Evolutionary conservation across 495 filamentous ascomycete genomes (phyloP).

Genomic region (Annulohypoxylon maeteangense): DNA sequence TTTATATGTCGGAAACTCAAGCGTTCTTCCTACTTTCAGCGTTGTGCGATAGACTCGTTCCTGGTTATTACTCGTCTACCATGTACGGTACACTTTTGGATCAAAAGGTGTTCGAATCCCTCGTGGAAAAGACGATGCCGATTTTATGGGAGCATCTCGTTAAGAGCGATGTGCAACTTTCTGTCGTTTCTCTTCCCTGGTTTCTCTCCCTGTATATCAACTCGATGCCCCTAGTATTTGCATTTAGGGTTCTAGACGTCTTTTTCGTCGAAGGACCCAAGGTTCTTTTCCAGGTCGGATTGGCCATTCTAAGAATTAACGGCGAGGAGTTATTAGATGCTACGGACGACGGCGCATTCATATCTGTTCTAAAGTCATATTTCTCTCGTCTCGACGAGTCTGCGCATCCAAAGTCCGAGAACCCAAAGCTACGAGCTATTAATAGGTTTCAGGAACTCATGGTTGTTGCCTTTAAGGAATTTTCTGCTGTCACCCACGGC

Average conservation of each 20-base stretch:
- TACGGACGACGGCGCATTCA: slow-evolving; percentile 94
- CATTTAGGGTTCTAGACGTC: slow-evolving; percentile 94
- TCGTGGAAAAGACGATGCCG: slow-evolving; percentile 98
- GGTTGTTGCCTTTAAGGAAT: slow-evolving; percentile 98
- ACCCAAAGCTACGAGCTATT: slow-evolving; percentile 89
- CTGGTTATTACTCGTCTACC: slow-evolving; percentile 96
- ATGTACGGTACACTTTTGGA: slow-evolving; percentile 99
- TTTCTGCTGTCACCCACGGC: slow-evolving; percentile 91
- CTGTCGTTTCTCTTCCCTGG: slow-evolving; percentile 97
- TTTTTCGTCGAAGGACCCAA: slow-evolving; percentile 99
- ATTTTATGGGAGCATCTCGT: slow-evolving; percentile 97
- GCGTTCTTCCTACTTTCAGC: slow-evolving; percentile 94
- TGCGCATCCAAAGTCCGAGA: slow-evolving; percentile 93
- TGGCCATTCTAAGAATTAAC: slow-evolving; percentile 97
- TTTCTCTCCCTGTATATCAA: slow-evolving; percentile 99
- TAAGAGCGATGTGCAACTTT: slow-evolving; percentile 97
- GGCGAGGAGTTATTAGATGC: slow-evolving; percentile 97
- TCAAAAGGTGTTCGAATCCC: slow-evolving; percentile 94
- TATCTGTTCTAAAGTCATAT: slow-evolving; percentile 93
- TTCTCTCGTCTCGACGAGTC: slow-evolving; percentile 94
- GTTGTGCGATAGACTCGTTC: slow-evolving; percentile 90
- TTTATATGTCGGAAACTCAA: slow-evolving; percentile 97
- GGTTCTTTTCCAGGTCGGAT: slow-evolving; percentile 93
- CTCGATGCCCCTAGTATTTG: slow-evolving; percentile 97
- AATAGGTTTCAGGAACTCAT: slow-evolving; percentile 97